These are phyloP conservation scores for Fusarium xylarioides DNA, from an alignment of 2,329 filamentous ascomycete species.

Conservation along the genomic window DNA sequence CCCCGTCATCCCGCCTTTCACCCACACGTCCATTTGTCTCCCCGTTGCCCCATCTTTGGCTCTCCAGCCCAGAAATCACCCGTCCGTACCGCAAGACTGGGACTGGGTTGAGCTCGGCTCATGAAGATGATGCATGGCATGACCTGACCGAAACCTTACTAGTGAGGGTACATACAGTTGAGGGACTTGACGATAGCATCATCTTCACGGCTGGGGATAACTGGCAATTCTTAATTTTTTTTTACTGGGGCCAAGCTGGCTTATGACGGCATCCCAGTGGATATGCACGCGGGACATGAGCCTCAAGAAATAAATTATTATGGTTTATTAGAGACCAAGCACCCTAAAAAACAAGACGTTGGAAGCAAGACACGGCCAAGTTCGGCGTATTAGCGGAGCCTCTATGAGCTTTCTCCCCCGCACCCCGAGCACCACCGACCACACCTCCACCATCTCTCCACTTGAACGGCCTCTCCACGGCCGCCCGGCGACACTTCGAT, in stretches of 20 bases:
- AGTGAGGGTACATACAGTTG: conserved; percentile 1
- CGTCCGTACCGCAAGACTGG: conserved; percentile 28
- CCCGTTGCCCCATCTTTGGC: conserved; percentile 25
- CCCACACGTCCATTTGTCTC: conserved; percentile 25
- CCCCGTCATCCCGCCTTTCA: conserved; percentile 36
- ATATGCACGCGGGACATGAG: conserved; percentile 7
- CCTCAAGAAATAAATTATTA: conserved; percentile 3
- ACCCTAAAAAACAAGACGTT: conserved; percentile 18
- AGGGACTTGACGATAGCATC: conserved; percentile 24
- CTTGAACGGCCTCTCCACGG: conserved; percentile 36
- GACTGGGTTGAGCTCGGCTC: conserved; percentile 30
- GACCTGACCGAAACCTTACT: conserved; percentile 35
- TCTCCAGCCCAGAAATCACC: conserved; percentile 25
- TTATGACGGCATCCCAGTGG: conserved; percentile 32
- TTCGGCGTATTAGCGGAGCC: conserved; percentile 45
- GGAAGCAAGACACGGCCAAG: conserved; percentile 27
- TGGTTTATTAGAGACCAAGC: neutral
- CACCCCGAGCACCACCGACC: conserved; percentile 37
- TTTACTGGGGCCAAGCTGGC: conserved; percentile 16
- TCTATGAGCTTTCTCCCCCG: conserved; percentile 36
- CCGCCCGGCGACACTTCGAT: conserved; percentile 31
- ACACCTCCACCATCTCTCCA: conserved; percentile 32
- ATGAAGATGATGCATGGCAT: conserved; percentile 34
- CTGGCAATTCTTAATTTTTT: neutral
- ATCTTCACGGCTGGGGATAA: neutral